Percentiles rank a stretch among this genome's conserved stretches.
phyloP scores from a whole-genome alignment of 306 rosid genomes.

The Cucumis melo region DNA sequence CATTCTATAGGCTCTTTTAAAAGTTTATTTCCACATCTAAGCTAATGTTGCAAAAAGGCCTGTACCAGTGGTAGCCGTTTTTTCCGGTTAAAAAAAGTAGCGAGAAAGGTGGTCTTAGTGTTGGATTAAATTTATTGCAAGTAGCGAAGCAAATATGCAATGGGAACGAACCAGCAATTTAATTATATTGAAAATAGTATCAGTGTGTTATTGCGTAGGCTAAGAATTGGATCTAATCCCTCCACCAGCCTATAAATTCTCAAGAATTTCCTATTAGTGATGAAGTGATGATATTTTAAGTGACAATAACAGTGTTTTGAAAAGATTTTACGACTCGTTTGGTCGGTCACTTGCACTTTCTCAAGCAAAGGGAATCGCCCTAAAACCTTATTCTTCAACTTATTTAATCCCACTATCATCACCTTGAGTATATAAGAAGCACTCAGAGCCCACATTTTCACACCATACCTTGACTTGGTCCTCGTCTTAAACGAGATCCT shows the following conservation, averaged over 20 bases:
- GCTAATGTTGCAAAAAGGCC: background rate
- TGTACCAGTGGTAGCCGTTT: background rate
- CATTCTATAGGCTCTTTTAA: background rate
- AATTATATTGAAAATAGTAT: conserved; percentile 27
- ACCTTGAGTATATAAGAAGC: conserved; percentile 38
- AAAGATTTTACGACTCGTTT: background rate
- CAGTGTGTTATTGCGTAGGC: conserved; percentile 15
- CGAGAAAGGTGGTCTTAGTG: background rate
- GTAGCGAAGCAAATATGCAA: conserved; percentile 17
- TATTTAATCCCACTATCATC: conserved; percentile 20
- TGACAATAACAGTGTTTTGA: conserved; percentile 6
- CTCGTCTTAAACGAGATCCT: background rate
- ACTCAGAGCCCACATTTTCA: conserved; percentile 7
- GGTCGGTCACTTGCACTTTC: background rate
- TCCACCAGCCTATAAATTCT: conserved; percentile 29
- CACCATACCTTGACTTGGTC: conserved; percentile 14
- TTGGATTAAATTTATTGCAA: conserved; percentile 23
- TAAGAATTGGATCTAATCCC: conserved; percentile 48
- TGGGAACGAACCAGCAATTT: conserved; percentile 9
- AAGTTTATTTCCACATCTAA: background rate
- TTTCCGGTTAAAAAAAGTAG: background rate
- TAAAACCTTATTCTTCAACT: conserved; percentile 30
- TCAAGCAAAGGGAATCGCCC: conserved; percentile 26
- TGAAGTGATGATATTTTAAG: conserved; percentile 15
- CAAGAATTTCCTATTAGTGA: conserved; percentile 20